phyloP scores from a whole-genome alignment of 768 basidiomycete genomes.

The Boletus sensibilis region DNA sequence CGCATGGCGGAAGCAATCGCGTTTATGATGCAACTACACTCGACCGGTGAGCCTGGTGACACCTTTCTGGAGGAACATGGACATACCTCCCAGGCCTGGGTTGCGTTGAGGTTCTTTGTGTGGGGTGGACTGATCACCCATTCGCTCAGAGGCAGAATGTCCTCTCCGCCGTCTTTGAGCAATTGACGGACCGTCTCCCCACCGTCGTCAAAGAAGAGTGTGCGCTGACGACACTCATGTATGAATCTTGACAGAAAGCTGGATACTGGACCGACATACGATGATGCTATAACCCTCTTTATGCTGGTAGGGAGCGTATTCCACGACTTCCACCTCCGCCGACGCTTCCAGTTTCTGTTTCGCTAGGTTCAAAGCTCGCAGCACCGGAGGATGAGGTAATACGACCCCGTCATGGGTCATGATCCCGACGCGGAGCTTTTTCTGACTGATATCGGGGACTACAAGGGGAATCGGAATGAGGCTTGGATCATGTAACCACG shows the following conservation, averaged over 20 bases:
- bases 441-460: conserved; percentile 27
- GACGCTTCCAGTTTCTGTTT: conserved; percentile 37
- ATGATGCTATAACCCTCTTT: conserved; percentile 34
- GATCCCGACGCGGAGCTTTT: conserved; percentile 29
- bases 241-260: background rate
- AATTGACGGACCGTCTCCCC: conserved; percentile 27
- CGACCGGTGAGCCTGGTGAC: background rate
- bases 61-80: background rate
- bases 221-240: conserved; percentile 22
- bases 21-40: conserved; percentile 26
- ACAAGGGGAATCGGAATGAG: conserved; percentile 31
- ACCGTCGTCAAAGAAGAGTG: conserved; percentile 41
- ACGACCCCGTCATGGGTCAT: conserved; percentile 39
- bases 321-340: conserved; percentile 35
- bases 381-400: conserved; percentile 41
- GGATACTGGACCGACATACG: conserved; percentile 13
- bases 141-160: conserved; percentile 35
- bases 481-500: conserved; percentile 42
- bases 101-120: conserved; percentile 25
- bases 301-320: conserved; percentile 39
- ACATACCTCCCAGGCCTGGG: conserved; percentile 33
- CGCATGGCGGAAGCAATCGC: conserved; percentile 36
- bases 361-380: conserved; percentile 39
- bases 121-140: conserved; percentile 36
- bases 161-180: conserved; percentile 34